Base-by-base conservation (phyloP, 495 filamentous ascomycete species). In the Lophiostoma macrostomum region DNA sequence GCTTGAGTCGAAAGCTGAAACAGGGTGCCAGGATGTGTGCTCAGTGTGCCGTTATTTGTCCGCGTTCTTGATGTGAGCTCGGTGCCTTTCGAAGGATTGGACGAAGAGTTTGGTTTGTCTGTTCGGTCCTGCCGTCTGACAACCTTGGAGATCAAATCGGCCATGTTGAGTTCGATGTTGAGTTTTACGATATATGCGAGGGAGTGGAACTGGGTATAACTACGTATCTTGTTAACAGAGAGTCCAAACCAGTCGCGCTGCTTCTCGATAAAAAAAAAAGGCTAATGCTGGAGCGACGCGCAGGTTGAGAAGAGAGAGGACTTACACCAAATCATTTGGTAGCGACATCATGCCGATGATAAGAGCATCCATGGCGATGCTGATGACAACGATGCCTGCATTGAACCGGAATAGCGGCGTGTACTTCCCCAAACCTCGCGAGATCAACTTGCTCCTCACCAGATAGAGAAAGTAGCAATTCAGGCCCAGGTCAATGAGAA, bases 91-190 rank as follows among this genome's bases (percentile, higher is more conserved):
- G 11, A 10, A 12, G 22, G 20, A 45, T 43, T 22, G 48, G 10
- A 13, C 12, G 13, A 19, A 10, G 48, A 51, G 20, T 51, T 13
- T 11, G 20, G 34, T 4, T 22, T 43, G 25, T 53, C 40, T 5
- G 36, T 37, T 14, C 50, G 42, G 25, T 50, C 27, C 13, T 19
- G 18, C 10, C 40, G 18, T 3, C 52, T 43, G 0, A 49, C 52
- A 24, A 56, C 44, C 25, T 56, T 56, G 19, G 52, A 56, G 28
- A 56, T 56, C 19, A 56, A 44, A 13, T 38, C 52, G 11, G 52
- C 42, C 52, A 50, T 56, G 44, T 6, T 32, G 44, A 56, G 52
- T 16, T 50, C 44, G 52, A 56, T 56, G 52, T 56, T 37, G 7
- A 56, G 44, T 14, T 50, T 50, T 5, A 42, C 44, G 5, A 50